phyloP scores from a whole-genome alignment of 2,329 filamentous ascomycete species.

The Penicillium sp. region DNA sequence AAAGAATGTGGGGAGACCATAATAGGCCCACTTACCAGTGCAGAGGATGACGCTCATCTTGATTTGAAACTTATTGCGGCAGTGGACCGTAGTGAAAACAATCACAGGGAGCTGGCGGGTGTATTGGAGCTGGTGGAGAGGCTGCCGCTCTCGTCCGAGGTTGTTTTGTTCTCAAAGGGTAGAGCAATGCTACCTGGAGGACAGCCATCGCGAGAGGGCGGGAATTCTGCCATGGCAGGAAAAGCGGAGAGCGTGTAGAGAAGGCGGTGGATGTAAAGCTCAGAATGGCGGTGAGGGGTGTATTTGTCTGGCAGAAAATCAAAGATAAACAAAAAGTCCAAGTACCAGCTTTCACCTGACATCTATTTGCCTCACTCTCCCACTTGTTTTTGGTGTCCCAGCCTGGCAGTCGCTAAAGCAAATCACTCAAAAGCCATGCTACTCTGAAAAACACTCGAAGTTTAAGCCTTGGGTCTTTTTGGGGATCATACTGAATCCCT shows the following conservation, averaged over 20 bases:
- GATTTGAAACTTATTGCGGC: background rate
- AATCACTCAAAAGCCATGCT: background rate
- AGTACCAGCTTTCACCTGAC: background rate
- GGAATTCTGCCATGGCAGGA: background rate
- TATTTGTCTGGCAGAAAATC: background rate
- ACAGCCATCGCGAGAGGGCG: too few species aligned
- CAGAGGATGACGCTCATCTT: conserved; percentile 66
- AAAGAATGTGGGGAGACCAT: conserved; percentile 19
- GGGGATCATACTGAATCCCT: background rate
- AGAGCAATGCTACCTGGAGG: background rate
- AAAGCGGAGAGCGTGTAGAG: background rate
- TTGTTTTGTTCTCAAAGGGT: too few species aligned
- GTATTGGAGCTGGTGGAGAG: too few species aligned
- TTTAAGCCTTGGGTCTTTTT: background rate
- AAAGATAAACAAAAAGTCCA: background rate
- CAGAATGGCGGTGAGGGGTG: background rate
- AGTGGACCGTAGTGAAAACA: too few species aligned
- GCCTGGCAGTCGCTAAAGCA: too few species aligned
- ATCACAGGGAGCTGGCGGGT: background rate
- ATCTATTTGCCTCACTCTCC: background rate
- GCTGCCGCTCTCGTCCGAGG: too few species aligned
- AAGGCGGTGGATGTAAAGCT: background rate
- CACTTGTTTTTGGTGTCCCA: background rate
- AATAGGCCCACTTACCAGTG: conserved; percentile 51
- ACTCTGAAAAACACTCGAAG: too few species aligned